Base-by-base conservation (phyloP, 2,329 filamentous ascomycete species). In the Verticillium albo-atrum region DNA sequence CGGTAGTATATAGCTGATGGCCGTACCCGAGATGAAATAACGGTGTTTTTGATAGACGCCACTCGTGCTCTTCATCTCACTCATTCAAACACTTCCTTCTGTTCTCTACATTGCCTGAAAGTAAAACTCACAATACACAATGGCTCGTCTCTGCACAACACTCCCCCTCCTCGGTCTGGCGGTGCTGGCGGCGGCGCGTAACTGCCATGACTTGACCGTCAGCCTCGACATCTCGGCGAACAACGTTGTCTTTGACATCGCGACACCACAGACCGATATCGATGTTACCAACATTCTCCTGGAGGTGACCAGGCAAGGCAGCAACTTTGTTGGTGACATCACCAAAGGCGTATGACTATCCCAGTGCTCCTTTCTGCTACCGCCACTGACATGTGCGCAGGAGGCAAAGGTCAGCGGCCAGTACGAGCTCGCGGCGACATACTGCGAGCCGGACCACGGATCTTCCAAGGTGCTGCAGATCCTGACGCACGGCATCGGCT, bases 341-440 rank as follows among this genome's bases (percentile, higher is more conserved):
- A 14, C 25, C 12, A 20, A 27, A 10, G 32, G n/a, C 17, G 30
- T 34, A 35, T 7, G 54, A 34, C 10, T 14, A 35, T 10, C 25
- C 54, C 27, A 10, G 9, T 15, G 27, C 9, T 6, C 32, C 1
- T 20, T 34, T 9, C 34, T 10, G 5, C 4, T 5, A 3, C 66
- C 26, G 66, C 23, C 47, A 58, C 50, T 50, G 59, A 58, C 56
- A 52, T 20, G 4, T 12, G 10, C n/a, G 14, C 14, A 80, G 75
- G 84, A 82, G 65, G 66, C 74, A 28, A 82, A 78, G 1, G 71
- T 86, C 17, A 68, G 73, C 2, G 83, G 83, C 32, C 75, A 72
- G 26, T 89, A 87, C 72, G 69, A 81, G 4, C 82, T 89, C 54
- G 82, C 78, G 4, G 81, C 84, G 0, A 84, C 83, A 10, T 87